A percentile compares a stretch with the other conserved stretches of the same genome.
Evolutionary conservation across 495 filamentous ascomycete species (phyloP).

Genomic region (Chlorociboria aeruginascens): DNA sequence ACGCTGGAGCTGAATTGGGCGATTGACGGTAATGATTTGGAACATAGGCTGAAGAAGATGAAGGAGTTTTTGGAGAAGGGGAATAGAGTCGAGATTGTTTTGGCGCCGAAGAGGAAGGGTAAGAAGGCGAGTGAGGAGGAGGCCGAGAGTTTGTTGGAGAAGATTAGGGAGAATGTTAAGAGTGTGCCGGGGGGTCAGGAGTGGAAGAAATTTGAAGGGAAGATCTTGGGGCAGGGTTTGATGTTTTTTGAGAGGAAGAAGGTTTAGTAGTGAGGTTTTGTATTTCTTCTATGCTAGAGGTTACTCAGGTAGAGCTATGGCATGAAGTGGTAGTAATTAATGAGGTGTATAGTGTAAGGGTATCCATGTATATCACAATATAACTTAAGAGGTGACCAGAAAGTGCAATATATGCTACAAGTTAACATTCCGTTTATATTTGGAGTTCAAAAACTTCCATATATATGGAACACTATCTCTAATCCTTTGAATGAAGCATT

Average conservation of each 20-base stretch:
- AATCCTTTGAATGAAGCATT: too few species aligned
- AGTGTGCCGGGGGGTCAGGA: conserved; percentile 26
- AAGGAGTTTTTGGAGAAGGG: conserved; percentile 52
- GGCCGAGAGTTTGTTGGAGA: conserved; percentile 21
- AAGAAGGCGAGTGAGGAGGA: conserved; percentile 24
- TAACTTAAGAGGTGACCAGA: too few species aligned
- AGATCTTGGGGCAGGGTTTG: conserved; percentile 18
- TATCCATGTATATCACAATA: too few species aligned
- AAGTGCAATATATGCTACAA: too few species aligned
- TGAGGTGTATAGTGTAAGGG: too few species aligned
- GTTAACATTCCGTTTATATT: too few species aligned
- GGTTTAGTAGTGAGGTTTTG: neutral
- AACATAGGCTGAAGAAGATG: conserved; percentile 47
- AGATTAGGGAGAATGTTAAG: conserved; percentile 20
- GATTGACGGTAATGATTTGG: conserved; percentile 55
- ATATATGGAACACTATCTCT: too few species aligned
- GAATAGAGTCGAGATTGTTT: conserved; percentile 45
- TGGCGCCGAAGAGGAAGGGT: conserved; percentile 33
- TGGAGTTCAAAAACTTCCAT: too few species aligned
- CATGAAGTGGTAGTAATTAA: too few species aligned
- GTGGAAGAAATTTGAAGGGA: conserved; percentile 27
- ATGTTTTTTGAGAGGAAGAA: conserved; percentile 26
- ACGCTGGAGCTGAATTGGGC: conserved; percentile 80
- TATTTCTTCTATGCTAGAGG: too few species aligned
- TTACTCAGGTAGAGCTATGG: too few species aligned